Conservation (phyloP, 345 rosid species). For the Hirschfeldia incana region DNA sequence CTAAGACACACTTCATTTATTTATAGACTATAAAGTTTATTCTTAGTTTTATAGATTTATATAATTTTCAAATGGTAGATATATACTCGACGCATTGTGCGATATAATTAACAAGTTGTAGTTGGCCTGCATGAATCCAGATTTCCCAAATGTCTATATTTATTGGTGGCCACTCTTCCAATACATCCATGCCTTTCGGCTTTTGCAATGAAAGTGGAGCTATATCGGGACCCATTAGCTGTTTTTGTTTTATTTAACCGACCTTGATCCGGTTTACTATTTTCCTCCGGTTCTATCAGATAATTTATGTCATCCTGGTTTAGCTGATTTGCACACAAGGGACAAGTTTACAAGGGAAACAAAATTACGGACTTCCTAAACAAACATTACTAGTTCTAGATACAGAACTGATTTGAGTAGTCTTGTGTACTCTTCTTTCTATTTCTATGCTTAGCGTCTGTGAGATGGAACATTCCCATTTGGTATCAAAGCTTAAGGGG, state of each 20-base stretch:
- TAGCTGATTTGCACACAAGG: neutral
- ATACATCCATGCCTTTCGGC: constrained; percentile 34
- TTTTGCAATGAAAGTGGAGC: constrained; percentile 35
- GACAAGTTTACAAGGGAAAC: neutral
- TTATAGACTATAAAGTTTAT: neutral
- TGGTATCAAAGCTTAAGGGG: neutral
- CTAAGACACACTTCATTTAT: neutral
- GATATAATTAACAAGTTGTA: constrained; percentile 7
- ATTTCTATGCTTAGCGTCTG: neutral
- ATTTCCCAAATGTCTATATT: neutral
- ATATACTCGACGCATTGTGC: neutral
- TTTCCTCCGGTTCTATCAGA: neutral
- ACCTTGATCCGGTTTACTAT: constrained; percentile 29
- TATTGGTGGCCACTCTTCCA: constrained; percentile 23
- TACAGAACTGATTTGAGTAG: neutral
- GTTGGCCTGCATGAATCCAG: constrained; percentile 27
- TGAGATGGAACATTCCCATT: neutral
- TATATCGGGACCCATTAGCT: constrained; percentile 17
- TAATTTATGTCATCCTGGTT: neutral
- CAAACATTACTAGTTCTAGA: neutral
- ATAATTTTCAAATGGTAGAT: neutral
- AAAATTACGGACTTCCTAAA: neutral
- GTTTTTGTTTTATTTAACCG: constrained; percentile 29
- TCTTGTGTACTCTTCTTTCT: neutral
- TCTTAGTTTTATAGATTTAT: neutral